A percentile compares a stretch with the other conserved stretches of the same genome.
phyloP scores from a whole-genome alignment of 2,329 filamentous ascomycete genomes.

The Harringtonia aguacate region DNA sequence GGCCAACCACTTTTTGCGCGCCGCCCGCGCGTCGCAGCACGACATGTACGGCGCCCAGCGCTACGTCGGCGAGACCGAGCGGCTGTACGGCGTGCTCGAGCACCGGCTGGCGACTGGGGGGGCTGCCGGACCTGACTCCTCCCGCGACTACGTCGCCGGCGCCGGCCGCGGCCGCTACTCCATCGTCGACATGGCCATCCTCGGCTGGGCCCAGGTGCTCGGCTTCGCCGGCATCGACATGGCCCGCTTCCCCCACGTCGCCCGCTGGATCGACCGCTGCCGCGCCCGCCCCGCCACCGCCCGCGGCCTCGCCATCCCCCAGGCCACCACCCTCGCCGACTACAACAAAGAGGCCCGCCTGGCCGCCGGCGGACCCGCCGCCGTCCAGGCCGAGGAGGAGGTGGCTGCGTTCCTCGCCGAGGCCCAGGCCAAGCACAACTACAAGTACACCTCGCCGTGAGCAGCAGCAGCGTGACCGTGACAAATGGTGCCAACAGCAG shows the following conservation, averaged over 20 bases:
- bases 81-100: slow-evolving; percentile 64
- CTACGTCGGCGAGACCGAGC: slow-evolving; percentile 65
- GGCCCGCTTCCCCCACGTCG: slow-evolving; percentile 50
- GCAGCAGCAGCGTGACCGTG: neutral
- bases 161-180: slow-evolving; percentile 43
- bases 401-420: slow-evolving; percentile 22
- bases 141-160: slow-evolving; percentile 43
- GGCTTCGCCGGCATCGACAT: slow-evolving; percentile 53
- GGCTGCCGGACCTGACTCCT: too few species aligned
- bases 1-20: slow-evolving; percentile 61
- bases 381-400: slow-evolving; percentile 34
- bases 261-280: slow-evolving; percentile 57
- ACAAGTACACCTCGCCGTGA: slow-evolving; percentile 34
- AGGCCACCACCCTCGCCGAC: slow-evolving; percentile 25
- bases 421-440: slow-evolving; percentile 34
- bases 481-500: neutral
- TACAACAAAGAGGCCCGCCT: slow-evolving; percentile 26
- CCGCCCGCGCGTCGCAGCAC: slow-evolving; percentile 46
- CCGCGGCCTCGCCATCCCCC: slow-evolving; percentile 53
- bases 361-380: slow-evolving; percentile 27
- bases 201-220: slow-evolving; percentile 55
- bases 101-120: slow-evolving; percentile 54
- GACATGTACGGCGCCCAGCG: slow-evolving; percentile 62
- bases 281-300: slow-evolving; percentile 46
- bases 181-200: slow-evolving; percentile 62